Conservation (phyloP, 768 basidiomycete genomes). For the Boletus eberwhitei region DNA sequence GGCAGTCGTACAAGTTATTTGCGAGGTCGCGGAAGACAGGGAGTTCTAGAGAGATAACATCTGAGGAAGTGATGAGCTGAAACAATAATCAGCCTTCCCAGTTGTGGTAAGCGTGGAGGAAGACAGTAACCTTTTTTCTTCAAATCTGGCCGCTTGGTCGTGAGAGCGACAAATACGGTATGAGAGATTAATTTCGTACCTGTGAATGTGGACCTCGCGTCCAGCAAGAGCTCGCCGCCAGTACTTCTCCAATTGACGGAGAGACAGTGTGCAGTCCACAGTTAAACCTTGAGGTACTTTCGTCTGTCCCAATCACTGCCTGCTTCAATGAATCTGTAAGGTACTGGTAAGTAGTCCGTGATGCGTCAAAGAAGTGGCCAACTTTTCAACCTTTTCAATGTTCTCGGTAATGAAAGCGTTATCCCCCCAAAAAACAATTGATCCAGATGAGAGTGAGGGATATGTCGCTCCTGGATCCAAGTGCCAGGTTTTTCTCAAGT, state of each 20-base stretch:
- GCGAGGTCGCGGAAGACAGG: conserved; percentile 80
- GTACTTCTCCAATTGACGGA: conserved; percentile 90
- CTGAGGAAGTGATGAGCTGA: conserved; percentile 81
- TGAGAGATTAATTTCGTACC: conserved; percentile 86
- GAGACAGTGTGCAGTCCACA: conserved; percentile 79
- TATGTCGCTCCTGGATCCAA: conserved; percentile 92
- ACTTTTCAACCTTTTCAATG: conserved; percentile 80
- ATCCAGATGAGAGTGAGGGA: conserved; percentile 84
- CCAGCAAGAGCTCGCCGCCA: conserved; percentile 81
- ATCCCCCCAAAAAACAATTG: conserved; percentile 79
- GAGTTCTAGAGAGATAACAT: conserved; percentile 82
- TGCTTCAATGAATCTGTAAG: conserved; percentile 76
- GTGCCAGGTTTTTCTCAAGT: conserved; percentile 85
- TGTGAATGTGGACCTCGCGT: conserved; percentile 92
- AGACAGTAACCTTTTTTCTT: conserved; percentile 78
- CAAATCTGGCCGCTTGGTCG: conserved; percentile 79
- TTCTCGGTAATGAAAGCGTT: conserved; percentile 65
- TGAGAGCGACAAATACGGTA: conserved; percentile 85
- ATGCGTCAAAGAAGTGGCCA: conserved; percentile 26
- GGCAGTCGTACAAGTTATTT: conserved; percentile 86
- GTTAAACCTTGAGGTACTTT: conserved; percentile 96
- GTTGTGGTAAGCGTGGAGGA: not conserved
- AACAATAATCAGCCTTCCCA: conserved; percentile 2
- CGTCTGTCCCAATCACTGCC: conserved; percentile 98
- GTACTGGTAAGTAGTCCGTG: not conserved